phyloP scores from a whole-genome alignment of 2,329 filamentous ascomycete species.

The Xylariaceae sp. region DNA sequence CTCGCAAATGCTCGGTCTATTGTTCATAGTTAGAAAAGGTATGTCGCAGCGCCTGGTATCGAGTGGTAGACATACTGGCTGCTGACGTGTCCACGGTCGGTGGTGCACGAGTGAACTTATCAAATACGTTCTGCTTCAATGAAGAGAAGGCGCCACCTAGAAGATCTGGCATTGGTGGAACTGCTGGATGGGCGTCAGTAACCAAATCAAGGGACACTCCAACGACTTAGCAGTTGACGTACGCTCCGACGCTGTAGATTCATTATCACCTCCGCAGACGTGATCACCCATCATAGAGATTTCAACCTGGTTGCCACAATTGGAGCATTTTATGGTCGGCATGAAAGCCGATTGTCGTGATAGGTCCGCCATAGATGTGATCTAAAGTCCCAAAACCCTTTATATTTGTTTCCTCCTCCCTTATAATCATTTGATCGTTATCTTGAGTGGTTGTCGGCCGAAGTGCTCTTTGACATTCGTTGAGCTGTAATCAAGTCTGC shows the following conservation, averaged over 20 bases:
- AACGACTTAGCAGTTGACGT: conserved; percentile 24
- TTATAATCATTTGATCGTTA: conserved; percentile 27
- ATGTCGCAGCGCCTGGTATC: background rate
- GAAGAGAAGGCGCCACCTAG: conserved; percentile 48
- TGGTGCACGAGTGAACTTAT: conserved; percentile 53
- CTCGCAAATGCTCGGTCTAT: conserved; percentile 62
- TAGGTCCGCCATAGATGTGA: conserved; percentile 52
- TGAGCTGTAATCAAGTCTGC: conserved; percentile 5
- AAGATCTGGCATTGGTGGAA: conserved; percentile 40
- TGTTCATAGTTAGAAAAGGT: conserved; percentile 42
- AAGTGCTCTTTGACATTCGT: conserved; percentile 30
- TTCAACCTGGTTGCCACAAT: conserved; percentile 77
- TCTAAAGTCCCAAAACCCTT: conserved; percentile 10
- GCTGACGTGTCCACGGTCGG: conserved; percentile 62
- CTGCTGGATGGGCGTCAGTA: conserved; percentile 30
- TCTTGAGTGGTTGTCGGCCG: conserved; percentile 21
- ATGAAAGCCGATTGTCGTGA: conserved; percentile 72
- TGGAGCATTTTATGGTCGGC: conserved; percentile 87
- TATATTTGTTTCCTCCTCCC: conserved; percentile 21
- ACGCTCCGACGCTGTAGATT: conserved; percentile 53
- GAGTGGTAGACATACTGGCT: conserved; percentile 58
- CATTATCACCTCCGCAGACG: conserved; percentile 62
- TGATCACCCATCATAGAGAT: conserved; percentile 89
- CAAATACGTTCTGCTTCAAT: conserved; percentile 45
- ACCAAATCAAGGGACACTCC: conserved; percentile 19